Evolutionary conservation across 2,329 filamentous ascomycete genomes (phyloP), one percentile per base, ranked within the genome.

Genomic region (Phialophora macrospora): DNA sequence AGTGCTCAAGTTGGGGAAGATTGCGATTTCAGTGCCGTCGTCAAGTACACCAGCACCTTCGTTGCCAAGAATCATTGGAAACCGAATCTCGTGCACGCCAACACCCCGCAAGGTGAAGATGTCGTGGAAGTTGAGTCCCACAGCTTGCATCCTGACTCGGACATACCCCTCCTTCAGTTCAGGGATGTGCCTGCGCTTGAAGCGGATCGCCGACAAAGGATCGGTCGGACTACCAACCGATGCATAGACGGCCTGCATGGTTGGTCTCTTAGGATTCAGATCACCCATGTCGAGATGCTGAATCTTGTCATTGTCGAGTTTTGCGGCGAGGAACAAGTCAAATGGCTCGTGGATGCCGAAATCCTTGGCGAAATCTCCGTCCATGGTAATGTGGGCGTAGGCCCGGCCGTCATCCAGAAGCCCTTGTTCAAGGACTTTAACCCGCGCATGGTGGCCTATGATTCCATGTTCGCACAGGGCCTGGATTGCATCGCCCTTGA

Each of bases 301-400:
- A 32, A 65, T 61, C 46, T 68, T 68, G 55, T 63, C 51, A 22
- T 61, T 44, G 20, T 58, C 60, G 26, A 63, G 26, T 4, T 55
- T 63, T 55, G 49, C 59, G 30, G 62, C 28, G 24, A 68, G 63
- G 48, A 63, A 65, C 55, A 68, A 44, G 24, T 65, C 62, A 49
- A 68, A 68, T n/a, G 66, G 59, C 9, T 68, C 63, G 55, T 62
- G 55, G 28, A 68, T 68, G 41, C 63, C 63, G 26, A 65, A 68
- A 24, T 58, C 65, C 12, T 55, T 55, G 4, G 22, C 60, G 51
- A 63, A 68, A 28, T 68, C 66, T 41, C 66, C 66, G n/a, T 68
- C 66, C 63, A 68, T 68, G 58, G 57, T 56, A 30, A 65, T 38
- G 52, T 68, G 66, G 24, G 55, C 54, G 44, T 54, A 62, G 20